phyloP scores from a whole-genome alignment of 306 rosid species.

The Rosa rugosa region DNA sequence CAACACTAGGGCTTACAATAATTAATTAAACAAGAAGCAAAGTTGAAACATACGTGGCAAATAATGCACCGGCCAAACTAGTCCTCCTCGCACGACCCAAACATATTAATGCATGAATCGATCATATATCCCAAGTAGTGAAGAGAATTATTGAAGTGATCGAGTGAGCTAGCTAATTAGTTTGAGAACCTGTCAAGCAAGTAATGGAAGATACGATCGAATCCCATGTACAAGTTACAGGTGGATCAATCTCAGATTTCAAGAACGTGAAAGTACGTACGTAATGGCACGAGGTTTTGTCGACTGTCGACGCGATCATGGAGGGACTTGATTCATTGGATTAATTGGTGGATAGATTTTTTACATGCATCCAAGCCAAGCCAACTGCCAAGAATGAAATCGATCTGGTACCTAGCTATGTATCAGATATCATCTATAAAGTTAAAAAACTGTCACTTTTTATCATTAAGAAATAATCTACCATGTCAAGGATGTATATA shows the following conservation, averaged over 20 bases:
- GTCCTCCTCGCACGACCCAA: neutral
- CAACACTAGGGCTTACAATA: conserved; percentile 11
- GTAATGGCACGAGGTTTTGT: neutral
- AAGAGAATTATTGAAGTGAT: neutral
- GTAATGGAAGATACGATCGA: neutral
- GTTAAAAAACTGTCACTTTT: too few relatives aligned
- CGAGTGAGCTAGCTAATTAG: neutral
- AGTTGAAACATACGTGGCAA: conserved; percentile 9
- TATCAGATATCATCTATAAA: too few relatives aligned
- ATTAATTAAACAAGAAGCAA: neutral
- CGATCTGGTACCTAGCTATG: neutral
- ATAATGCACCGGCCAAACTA: neutral
- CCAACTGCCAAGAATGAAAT: neutral
- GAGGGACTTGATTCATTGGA: neutral
- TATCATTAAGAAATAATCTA: too few relatives aligned
- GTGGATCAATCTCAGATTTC: neutral
- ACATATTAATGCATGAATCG: neutral
- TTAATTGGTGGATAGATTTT: too few relatives aligned
- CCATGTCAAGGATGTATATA: too few relatives aligned
- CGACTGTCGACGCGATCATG: neutral
- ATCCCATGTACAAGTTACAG: neutral
- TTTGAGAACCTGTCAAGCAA: neutral
- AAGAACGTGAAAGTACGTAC: neutral
- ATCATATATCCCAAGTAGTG: neutral
- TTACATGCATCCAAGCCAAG: neutral